These are phyloP conservation scores for Dacryopinax spathularia DNA, from an alignment of 768 basidiomycete genomes.

Conservation along the genomic window DNA sequence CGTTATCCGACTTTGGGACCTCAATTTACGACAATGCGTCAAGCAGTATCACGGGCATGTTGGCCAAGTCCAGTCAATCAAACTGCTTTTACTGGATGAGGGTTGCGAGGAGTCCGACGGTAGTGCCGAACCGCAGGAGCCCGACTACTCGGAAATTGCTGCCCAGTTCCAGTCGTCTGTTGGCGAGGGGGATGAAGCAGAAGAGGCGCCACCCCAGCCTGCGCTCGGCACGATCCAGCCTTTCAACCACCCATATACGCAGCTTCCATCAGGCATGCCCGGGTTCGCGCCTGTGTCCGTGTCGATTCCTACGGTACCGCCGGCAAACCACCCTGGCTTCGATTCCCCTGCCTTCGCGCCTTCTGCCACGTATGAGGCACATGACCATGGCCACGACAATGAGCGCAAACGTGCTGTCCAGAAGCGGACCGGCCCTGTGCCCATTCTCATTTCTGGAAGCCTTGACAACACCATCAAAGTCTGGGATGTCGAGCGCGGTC, in stretches of 20 bases:
- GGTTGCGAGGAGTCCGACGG: slow-evolving; percentile 24
- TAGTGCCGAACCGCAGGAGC: slow-evolving; percentile 12
- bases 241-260: slow-evolving; percentile 2
- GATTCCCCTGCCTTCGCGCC: background rate
- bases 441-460: slow-evolving; percentile 74
- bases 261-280: slow-evolving; percentile 11
- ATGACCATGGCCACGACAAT: slow-evolving; percentile 12
- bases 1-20: slow-evolving; percentile 87
- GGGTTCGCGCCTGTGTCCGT: slow-evolving; percentile 12
- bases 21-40: slow-evolving; percentile 63
- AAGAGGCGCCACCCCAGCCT: background rate
- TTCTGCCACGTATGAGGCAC: slow-evolving; percentile 3
- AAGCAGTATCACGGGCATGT: slow-evolving; percentile 79
- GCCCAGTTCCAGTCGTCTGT: background rate
- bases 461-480: slow-evolving; percentile 91
- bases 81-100: slow-evolving; percentile 55
- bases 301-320: slow-evolving; percentile 10
- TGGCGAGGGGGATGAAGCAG: background rate
- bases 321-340: slow-evolving; percentile 11
- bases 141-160: slow-evolving; percentile 1
- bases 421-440: slow-evolving; percentile 28
- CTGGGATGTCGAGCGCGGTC: slow-evolving; percentile 86
- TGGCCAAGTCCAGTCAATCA: slow-evolving; percentile 86
- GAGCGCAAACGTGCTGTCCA: background rate
- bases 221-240: background rate